Percentiles rank a stretch among this genome's conserved stretches.
Conservation (phyloP, 768 basidiomycete genomes). For the Lentinula boryana region DNA sequence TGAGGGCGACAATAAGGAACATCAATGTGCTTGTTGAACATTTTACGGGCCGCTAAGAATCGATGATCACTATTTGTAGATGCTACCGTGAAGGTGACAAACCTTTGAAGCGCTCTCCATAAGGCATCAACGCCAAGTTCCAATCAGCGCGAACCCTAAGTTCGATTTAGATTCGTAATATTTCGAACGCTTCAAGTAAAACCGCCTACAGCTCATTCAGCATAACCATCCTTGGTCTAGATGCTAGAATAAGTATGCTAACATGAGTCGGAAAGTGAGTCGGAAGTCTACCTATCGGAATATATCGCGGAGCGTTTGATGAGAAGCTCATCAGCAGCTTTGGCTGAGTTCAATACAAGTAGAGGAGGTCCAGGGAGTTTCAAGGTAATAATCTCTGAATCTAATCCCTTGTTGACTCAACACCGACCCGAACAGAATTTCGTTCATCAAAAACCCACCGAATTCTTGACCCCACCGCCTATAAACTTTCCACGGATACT, state of each 20-base stretch:
- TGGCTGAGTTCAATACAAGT: slow-evolving; percentile 25
- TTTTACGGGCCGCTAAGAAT: slow-evolving; percentile 4
- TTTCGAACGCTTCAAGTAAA: not conserved
- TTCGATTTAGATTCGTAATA: not conserved
- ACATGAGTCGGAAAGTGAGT: not conserved
- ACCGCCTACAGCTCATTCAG: slow-evolving; percentile 23
- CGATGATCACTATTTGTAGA: not conserved
- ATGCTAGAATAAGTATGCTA: not conserved
- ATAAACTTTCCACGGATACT: not conserved
- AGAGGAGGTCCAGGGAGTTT: slow-evolving; percentile 23
- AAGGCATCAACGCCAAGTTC: slow-evolving; percentile 27
- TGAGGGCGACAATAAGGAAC: slow-evolving; percentile 3
- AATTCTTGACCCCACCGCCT: not conserved
- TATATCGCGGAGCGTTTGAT: slow-evolving; percentile 29
- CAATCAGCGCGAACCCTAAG: slow-evolving; percentile 28
- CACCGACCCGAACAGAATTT: not conserved
- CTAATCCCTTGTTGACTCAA: not conserved
- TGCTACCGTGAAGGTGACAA: slow-evolving; percentile 6
- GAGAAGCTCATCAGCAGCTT: slow-evolving; percentile 26
- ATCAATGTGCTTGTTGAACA: slow-evolving; percentile 5
- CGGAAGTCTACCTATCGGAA: slow-evolving; percentile 21
- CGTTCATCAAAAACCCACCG: not conserved
- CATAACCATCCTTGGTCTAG: slow-evolving; percentile 17
- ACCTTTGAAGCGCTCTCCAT: slow-evolving; percentile 26
- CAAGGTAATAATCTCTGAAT: slow-evolving; percentile 16